These are phyloP conservation scores for Didymella exigua DNA, from an alignment of 2,329 filamentous ascomycete species.

Conservation along the genomic window DNA sequence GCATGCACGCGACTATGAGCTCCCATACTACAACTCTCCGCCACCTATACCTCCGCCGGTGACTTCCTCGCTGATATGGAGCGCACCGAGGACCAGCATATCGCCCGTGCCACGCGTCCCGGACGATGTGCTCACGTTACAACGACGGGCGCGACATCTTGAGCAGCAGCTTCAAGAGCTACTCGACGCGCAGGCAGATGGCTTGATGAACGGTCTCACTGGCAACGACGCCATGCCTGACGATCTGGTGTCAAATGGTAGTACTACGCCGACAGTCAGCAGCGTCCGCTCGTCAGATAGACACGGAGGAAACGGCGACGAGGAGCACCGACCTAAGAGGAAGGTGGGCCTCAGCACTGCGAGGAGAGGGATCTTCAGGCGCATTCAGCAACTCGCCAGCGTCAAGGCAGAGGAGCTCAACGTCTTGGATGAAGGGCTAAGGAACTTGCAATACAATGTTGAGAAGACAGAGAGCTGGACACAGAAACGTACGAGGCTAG, in stretches of 20 bases:
- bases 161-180: constrained; percentile 63
- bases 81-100: constrained; percentile 29
- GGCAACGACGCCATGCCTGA: constrained; percentile 45
- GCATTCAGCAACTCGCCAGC: constrained; percentile 67
- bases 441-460: constrained; percentile 63
- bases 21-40: constrained; percentile 41
- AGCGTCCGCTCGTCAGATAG: constrained; percentile 44
- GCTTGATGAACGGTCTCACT: constrained; percentile 57
- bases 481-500: constrained; percentile 61
- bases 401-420: constrained; percentile 73
- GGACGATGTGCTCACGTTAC: constrained; percentile 55
- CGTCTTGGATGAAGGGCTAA: constrained; percentile 62
- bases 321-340: constrained; percentile 52
- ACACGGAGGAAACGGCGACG: constrained; percentile 25
- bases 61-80: constrained; percentile 43
- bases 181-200: constrained; percentile 66
- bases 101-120: constrained; percentile 39
- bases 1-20: constrained; percentile 43
- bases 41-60: constrained; percentile 44
- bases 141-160: constrained; percentile 60
- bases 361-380: constrained; percentile 66
- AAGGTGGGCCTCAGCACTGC: constrained; percentile 65
- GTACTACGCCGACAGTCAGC: constrained; percentile 55
- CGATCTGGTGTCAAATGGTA: constrained; percentile 55
- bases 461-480: constrained; percentile 64